These are phyloP conservation scores for Polyporus tsugae DNA, from an alignment of 1,284 basidiomycete genomes.

Conservation along the genomic window DNA sequence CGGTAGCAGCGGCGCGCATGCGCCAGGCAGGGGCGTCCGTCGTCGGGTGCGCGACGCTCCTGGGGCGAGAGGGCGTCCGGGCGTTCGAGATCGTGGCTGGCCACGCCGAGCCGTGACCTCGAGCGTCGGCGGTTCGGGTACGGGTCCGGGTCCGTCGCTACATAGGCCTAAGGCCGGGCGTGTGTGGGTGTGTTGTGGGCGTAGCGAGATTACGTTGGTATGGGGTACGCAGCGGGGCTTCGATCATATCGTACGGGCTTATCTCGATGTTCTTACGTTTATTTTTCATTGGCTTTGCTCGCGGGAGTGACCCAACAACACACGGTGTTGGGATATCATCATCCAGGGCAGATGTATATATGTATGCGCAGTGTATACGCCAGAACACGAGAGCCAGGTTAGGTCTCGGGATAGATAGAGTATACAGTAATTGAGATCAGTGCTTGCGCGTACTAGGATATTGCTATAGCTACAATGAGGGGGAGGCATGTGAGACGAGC, in stretches of 20 bases:
- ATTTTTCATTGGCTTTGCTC: not conserved
- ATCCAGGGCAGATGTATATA: not conserved
- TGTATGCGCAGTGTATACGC: constrained; percentile 14
- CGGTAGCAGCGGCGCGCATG: constrained; percentile 70
- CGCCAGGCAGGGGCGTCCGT: constrained; percentile 70
- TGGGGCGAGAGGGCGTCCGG: constrained; percentile 70
- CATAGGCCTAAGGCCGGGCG: not conserved
- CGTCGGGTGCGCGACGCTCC: constrained; percentile 77
- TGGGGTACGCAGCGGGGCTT: not conserved
- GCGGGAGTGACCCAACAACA: not conserved
- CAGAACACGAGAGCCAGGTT: constrained; percentile 9
- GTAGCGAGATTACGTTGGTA: not conserved
- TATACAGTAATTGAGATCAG: constrained; percentile 14
- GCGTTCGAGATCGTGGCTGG: constrained; percentile 59
- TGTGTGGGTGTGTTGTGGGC: not conserved
- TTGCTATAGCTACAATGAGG: constrained; percentile 24
- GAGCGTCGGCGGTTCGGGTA: not conserved
- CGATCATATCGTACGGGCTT: not conserved
- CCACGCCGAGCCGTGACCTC: constrained; percentile 18
- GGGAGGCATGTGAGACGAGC: constrained; percentile 2
- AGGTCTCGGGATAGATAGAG: constrained; percentile 14
- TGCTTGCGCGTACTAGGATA: not conserved
- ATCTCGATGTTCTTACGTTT: constrained; percentile 2
- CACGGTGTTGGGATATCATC: not conserved
- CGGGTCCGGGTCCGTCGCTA: not conserved